Evolutionary conservation across 139 green algal genomes (phyloP).

Genomic region (Picochlorum sp.): DNA sequence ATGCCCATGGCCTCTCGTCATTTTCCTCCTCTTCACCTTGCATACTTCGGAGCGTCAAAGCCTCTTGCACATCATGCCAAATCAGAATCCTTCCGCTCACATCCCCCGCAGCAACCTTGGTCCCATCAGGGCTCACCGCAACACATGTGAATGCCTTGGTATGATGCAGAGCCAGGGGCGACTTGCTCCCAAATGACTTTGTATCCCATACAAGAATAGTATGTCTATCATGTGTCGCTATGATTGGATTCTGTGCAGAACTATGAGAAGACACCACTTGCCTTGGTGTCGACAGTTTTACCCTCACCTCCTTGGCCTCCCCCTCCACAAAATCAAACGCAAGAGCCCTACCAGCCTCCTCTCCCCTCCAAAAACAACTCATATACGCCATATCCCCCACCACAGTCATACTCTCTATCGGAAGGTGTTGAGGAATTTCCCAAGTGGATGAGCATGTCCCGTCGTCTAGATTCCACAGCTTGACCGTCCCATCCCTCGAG

Average conservation of each 20-base stretch:
- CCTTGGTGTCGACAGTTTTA: slow-evolving; percentile 8
- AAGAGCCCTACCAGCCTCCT: slow-evolving; percentile 5
- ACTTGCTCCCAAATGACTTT: slow-evolving; percentile 11
- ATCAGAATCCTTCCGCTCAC: slow-evolving; percentile 65
- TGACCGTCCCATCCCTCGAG: slow-evolving; percentile 13
- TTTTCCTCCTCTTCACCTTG: not conserved
- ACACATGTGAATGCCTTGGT: slow-evolving; percentile 54
- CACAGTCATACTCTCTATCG: slow-evolving; percentile 17
- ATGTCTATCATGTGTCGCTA: slow-evolving; percentile 48
- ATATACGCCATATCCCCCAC: not conserved
- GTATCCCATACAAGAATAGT: slow-evolving; percentile 49
- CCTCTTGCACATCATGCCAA: slow-evolving; percentile 46
- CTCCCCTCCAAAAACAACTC: slow-evolving; percentile 7
- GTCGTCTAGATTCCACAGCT: slow-evolving; percentile 9
- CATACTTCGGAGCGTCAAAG: slow-evolving; percentile 14
- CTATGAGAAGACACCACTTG: not conserved
- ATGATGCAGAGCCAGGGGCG: slow-evolving; percentile 51
- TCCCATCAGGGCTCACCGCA: slow-evolving; percentile 9
- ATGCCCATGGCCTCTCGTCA: not conserved
- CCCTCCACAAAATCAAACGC: slow-evolving; percentile 2
- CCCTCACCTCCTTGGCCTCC: not conserved
- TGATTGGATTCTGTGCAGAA: slow-evolving; percentile 3
- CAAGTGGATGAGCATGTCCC: not conserved
- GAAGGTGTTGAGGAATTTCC: not conserved
- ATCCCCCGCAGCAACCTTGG: slow-evolving; percentile 64